Base-by-base conservation (phyloP, 106 monocot genomes). In the Triglochin maritima region DNA sequence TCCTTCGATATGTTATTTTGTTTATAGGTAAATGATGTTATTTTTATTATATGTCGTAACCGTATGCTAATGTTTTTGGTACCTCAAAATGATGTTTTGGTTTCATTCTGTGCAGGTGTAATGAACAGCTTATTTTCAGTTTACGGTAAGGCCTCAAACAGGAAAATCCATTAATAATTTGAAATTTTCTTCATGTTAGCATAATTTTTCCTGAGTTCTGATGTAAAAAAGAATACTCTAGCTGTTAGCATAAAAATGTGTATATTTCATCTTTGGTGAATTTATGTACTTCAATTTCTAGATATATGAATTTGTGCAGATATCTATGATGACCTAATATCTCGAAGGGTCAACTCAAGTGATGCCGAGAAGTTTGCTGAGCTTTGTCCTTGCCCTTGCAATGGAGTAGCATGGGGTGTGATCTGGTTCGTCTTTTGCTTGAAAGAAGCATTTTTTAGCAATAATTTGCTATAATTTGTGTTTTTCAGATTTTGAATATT, bases 1-100 rank as follows among this genome's bases (percentile, higher is more conserved):
- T 81, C 76, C 85, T 96, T 66, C 87, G 84, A 2, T 96, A 87
- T 72, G 78, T 87, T 58, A 90, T 64, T 50, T 73, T 71, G 14
- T 78, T 77, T 48, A 77, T 77, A 56, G 76, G 76, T 70, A 57
- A 64, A 12, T 73, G 44, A 64, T 53, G 17, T 47, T 29, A 55
- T 17, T 49, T 57, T 57, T 41, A 6, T 14, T 8, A 5, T 50
- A 42, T 15, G 8, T 63, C 9, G 6, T 66, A 2, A 17, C 52
- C 3, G 8, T 67, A 47, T 44, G 3, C 17, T 51, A 66, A 55
- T 66, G 49, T 48, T 56, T 42, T 17, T 3, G 12, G 8, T 17
- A 3, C 59, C 15, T 49, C 46, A 10, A 17, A 41, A 75, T n/a
- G 14, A 8, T 49, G 2, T 9, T 44, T 45, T 29, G 29, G 9